Evolutionary conservation across 768 basidiomycete genomes (phyloP).

Genomic region (Xerocomellus dryophilus): DNA sequence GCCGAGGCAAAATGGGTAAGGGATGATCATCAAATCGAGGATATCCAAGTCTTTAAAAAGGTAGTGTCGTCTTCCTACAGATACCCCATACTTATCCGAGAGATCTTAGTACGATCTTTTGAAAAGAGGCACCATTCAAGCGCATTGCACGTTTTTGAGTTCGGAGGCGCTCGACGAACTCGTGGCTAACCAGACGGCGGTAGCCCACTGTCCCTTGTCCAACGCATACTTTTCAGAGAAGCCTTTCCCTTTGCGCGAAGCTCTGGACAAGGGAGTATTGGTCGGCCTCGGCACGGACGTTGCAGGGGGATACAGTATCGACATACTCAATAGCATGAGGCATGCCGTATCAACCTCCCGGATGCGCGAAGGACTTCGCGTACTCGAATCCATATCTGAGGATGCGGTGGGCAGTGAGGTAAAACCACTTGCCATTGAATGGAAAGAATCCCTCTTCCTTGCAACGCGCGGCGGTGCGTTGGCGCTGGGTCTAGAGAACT

Average conservation of each 20-base stretch:
- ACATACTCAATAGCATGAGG: constrained; percentile 79
- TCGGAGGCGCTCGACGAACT: constrained; percentile 50
- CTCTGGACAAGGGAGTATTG: constrained; percentile 56
- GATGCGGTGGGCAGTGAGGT: background rate
- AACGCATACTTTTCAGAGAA: constrained; percentile 82
- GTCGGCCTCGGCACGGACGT: constrained; percentile 85
- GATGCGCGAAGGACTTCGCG: constrained; percentile 56
- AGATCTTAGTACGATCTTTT: constrained; percentile 53
- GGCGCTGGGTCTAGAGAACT: constrained; percentile 57
- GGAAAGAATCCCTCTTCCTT: constrained; percentile 79
- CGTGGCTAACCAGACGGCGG: constrained; percentile 47
- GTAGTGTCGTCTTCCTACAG: constrained; percentile 34
- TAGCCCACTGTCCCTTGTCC: constrained; percentile 88
- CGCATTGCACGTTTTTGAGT: constrained; percentile 85
- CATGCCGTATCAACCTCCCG: constrained; percentile 70
- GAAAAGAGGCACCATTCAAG: constrained; percentile 68
- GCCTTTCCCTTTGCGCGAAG: constrained; percentile 69
- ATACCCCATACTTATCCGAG: constrained; percentile 7
- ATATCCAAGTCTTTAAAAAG: constrained; percentile 72
- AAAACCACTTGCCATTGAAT: constrained; percentile 55
- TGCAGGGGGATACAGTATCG: constrained; percentile 80
- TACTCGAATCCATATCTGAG: constrained; percentile 19
- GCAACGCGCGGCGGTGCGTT: constrained; percentile 77
- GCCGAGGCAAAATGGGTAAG: constrained; percentile 76
- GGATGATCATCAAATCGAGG: constrained; percentile 55